phyloP scores from a whole-genome alignment of 2,329 filamentous ascomycete genomes.

The Bipolaris oryzae region DNA sequence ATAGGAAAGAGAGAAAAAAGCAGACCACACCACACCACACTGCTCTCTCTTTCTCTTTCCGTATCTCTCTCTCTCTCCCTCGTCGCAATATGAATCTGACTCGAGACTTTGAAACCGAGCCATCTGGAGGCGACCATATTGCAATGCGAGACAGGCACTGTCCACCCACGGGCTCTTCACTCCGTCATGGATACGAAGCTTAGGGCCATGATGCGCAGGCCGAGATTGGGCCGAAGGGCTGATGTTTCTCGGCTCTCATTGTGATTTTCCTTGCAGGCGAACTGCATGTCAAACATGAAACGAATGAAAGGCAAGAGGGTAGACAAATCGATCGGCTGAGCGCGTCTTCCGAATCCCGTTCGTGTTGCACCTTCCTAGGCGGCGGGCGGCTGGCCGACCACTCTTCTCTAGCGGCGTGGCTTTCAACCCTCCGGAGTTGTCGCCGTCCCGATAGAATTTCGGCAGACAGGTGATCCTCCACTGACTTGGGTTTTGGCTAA shows the following conservation, averaged over 20 bases:
- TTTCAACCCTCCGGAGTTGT: slow-evolving; percentile 26
- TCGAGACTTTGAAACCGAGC: slow-evolving; percentile 4
- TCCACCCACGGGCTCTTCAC: background rate
- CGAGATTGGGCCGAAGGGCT: slow-evolving; percentile 10
- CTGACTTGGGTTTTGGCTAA: slow-evolving; percentile 13
- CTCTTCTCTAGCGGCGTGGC: background rate
- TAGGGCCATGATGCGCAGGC: background rate
- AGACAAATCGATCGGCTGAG: background rate
- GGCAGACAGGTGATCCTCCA: background rate
- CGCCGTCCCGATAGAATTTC: slow-evolving; percentile 21
- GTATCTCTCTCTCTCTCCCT: background rate
- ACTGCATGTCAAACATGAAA: background rate
- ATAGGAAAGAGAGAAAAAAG: background rate
- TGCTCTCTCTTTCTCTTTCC: no score
- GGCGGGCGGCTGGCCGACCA: background rate
- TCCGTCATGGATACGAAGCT: background rate
- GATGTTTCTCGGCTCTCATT: background rate
- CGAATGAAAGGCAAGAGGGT: background rate
- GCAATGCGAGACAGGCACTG: slow-evolving; percentile 7
- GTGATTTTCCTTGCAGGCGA: background rate
- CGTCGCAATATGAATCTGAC: background rate
- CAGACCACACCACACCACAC: background rate
- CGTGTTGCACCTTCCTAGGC: slow-evolving; percentile 2
- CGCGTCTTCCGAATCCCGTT: slow-evolving; percentile 1
- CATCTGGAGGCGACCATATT: background rate